Percentiles rank a stretch among this genome's conserved stretches.
Conservation (phyloP, 2,329 filamentous ascomycete species). For the Stemphylium beticola region DNA sequence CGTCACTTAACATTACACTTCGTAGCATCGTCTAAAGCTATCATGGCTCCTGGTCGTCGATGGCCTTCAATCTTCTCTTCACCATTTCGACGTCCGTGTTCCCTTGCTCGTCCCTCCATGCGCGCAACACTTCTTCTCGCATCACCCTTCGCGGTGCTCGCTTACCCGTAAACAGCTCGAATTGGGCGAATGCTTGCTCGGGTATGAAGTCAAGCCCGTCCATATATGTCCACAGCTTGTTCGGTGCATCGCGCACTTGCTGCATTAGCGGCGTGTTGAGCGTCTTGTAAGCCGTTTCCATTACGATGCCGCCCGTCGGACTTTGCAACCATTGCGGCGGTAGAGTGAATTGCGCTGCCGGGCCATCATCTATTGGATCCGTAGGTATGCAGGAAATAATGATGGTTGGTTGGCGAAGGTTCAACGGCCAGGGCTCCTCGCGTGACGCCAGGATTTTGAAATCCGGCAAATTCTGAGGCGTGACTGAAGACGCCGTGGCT, state of each 20-base stretch:
- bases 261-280: constrained; percentile 73
- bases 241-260: constrained; percentile 67
- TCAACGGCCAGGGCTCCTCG: constrained; percentile 68
- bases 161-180: constrained; percentile 78
- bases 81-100: constrained; percentile 41
- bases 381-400: constrained; percentile 79
- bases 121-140: constrained; percentile 65
- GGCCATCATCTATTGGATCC: constrained; percentile 67
- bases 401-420: constrained; percentile 70
- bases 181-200: constrained; percentile 81
- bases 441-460: constrained; percentile 66
- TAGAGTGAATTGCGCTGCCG: constrained; percentile 72
- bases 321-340: constrained; percentile 74
- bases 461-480: constrained; percentile 40
- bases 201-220: constrained; percentile 78
- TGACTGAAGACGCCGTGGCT: constrained; percentile 20
- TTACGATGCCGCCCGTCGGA: constrained; percentile 74
- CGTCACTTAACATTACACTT: neutral
- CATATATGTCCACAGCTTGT: constrained; percentile 74
- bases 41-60: constrained; percentile 45
- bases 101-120: constrained; percentile 44
- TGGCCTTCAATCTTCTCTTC: constrained; percentile 40
- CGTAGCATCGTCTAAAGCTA: neutral
- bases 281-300: constrained; percentile 76
- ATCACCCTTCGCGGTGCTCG: constrained; percentile 74